Base-by-base conservation (phyloP, 768 basidiomycete species). In the Lepiota brunneoincarnata region DNA sequence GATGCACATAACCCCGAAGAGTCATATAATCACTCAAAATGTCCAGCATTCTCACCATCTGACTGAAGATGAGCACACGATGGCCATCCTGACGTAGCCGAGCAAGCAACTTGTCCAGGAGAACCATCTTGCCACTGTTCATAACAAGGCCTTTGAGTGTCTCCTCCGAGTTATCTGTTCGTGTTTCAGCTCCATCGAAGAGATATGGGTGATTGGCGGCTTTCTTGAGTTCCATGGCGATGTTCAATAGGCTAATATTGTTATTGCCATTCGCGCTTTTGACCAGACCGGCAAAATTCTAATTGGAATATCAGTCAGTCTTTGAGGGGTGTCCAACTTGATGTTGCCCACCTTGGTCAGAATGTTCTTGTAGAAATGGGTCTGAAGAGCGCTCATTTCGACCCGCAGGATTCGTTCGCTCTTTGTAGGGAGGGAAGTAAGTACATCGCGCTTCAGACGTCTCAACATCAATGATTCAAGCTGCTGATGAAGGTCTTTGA, bases 11-110 rank as follows among this genome's bases (percentile, higher is more conserved):
- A 36, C 91, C 90, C 44, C 97, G 81, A 52, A 95, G 75, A 37
- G 75, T 73, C 87, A 98, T 93, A 72, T 98, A 98, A 70, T 99
- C 97, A 59, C 91, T 95, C 63, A 99, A 83, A 67, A 99, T 98
- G 72, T 99, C 97, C 41, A 99, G 80, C 85, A 98, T 92, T 55
- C 97, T 86, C 55, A 98, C 95, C 97, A 99, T 99, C 71, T 98
- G 93, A 64, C 94, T 97, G 78, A 99, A 99, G 63, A 99, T 98
- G 62, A 99, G 80, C 23, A 99, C 97, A 46, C 97, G 90, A 64
- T 98, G 97, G 2, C 91, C 91, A 67, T 98, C 96, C 60, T 82
- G 85, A 63, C 89, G 89, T 46, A 98, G 81, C 15, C 92, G 86
- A 20, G 78, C 81, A n/a, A 98, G 84, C 14, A 99, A 82, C 69